These are phyloP conservation scores for Lignosus rhinocerotis DNA, from an alignment of 1,284 basidiomycete species.

Conservation along the genomic window DNA sequence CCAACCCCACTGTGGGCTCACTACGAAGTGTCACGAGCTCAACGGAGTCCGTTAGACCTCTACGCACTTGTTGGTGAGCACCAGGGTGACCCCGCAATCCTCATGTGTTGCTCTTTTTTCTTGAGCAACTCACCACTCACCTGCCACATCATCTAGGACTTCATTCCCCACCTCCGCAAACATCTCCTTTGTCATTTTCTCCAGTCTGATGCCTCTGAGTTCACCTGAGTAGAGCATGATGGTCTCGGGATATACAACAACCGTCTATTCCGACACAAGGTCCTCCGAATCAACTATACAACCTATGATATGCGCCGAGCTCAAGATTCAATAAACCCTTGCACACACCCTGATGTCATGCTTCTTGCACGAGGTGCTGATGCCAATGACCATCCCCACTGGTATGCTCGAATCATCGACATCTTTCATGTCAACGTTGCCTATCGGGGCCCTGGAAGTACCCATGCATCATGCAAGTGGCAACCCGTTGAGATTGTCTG, in stretches of 20 bases:
- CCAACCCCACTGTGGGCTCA: not conserved
- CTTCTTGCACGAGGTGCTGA: slow-evolving; percentile 19
- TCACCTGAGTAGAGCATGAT: not conserved
- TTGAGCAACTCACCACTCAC: too few relatives aligned
- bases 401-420: slow-evolving; percentile 33
- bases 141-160: too few relatives aligned
- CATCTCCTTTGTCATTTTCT: slow-evolving; percentile 23
- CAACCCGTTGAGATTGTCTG: slow-evolving; percentile 27
- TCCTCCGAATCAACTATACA: slow-evolving; percentile 33
- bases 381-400: not conserved
- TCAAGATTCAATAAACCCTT: slow-evolving; percentile 39
- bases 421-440: slow-evolving; percentile 29
- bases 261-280: slow-evolving; percentile 28
- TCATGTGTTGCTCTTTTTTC: not conserved
- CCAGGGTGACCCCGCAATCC: not conserved
- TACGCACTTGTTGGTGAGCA: not conserved
- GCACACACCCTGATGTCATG: slow-evolving; percentile 32
- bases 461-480: not conserved
- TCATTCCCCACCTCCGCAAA: slow-evolving; percentile 21
- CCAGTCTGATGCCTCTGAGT: not conserved
- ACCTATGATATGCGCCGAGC: slow-evolving; percentile 34
- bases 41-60: not conserved
- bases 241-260: slow-evolving; percentile 24
- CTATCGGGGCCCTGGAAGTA: not conserved
- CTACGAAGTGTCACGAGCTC: not conserved